A percentile compares a stretch with the other conserved stretches of the same genome.
Conservation (phyloP, 163 green algal genomes). For the Chlorella variabilis region DNA sequence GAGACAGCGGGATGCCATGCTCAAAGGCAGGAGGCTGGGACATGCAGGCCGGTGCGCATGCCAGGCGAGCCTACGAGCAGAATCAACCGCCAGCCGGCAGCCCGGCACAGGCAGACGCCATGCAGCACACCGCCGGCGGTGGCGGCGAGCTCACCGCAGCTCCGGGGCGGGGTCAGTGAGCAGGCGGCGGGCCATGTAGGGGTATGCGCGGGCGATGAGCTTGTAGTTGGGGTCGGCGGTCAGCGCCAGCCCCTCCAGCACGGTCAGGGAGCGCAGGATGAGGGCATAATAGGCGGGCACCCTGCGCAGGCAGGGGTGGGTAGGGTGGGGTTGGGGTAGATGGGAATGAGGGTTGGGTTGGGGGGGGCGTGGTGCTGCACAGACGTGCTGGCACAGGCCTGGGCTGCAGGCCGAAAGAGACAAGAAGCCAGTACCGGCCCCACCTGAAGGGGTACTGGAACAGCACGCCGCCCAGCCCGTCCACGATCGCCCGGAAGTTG, state of each 20-base stretch:
- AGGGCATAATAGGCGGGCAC: constrained; percentile 97
- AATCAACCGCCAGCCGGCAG: no score
- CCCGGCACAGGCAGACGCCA: neutral
- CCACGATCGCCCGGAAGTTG: constrained; percentile 96
- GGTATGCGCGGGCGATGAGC: constrained; percentile 92
- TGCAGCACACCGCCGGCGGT: neutral
- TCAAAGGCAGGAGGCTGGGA: no score
- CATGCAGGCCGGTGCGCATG: no score
- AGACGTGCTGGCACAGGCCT: no score
- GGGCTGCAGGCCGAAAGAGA: neutral
- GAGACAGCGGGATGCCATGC: no score
- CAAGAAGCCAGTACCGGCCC: no score
- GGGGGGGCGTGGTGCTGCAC: no score
- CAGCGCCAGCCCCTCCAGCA: constrained; percentile 87
- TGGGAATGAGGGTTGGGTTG: no score
- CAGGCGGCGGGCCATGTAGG: constrained; percentile 95
- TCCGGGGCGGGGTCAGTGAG: constrained; percentile 93
- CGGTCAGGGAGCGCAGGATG: constrained; percentile 93
- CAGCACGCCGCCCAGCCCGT: constrained; percentile 95
- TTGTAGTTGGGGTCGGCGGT: constrained; percentile 86
- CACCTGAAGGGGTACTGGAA: constrained; percentile 92
- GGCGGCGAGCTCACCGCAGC: constrained; percentile 62
- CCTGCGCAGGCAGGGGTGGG: constrained; percentile 40
- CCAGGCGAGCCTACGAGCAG: no score
- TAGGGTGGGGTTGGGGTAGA: neutral